Conservation (phyloP, 768 basidiomycete genomes). For the Mycena polygramma region DNA sequence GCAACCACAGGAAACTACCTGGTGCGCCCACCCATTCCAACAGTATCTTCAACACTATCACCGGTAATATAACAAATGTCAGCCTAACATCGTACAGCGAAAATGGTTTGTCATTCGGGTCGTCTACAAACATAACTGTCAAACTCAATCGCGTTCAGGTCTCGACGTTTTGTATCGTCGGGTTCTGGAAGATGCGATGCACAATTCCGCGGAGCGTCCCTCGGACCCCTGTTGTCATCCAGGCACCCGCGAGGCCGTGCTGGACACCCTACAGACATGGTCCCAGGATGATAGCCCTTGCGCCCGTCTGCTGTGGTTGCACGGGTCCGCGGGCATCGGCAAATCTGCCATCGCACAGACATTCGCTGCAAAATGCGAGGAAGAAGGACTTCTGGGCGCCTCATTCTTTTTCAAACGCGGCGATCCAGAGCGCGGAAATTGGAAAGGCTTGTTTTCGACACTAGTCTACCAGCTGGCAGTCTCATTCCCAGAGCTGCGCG, state of each 20-base stretch:
- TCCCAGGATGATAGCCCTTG: not conserved
- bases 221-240: constrained; percentile 20
- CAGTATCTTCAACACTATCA: not conserved
- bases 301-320: constrained; percentile 35
- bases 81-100: constrained; percentile 4
- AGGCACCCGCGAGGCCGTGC: constrained; percentile 1
- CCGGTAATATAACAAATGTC: constrained; percentile 7
- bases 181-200: not conserved
- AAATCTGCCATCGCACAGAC: constrained; percentile 41
- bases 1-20: not conserved
- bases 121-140: not conserved
- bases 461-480: constrained; percentile 44
- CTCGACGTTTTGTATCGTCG: constrained; percentile 45
- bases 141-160: not conserved
- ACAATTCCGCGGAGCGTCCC: constrained; percentile 15
- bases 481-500: constrained; percentile 15
- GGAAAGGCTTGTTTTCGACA: constrained; percentile 43
- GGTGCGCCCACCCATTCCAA: not conserved
- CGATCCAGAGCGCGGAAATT: constrained; percentile 40
- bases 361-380: constrained; percentile 33
- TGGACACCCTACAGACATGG: constrained; percentile 9
- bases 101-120: not conserved
- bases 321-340: constrained; percentile 40
- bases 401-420: constrained; percentile 52
- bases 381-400: constrained; percentile 39